These are phyloP conservation scores for Mycena citricolor DNA, from an alignment of 1,284 basidiomycete species.

Conservation along the genomic window DNA sequence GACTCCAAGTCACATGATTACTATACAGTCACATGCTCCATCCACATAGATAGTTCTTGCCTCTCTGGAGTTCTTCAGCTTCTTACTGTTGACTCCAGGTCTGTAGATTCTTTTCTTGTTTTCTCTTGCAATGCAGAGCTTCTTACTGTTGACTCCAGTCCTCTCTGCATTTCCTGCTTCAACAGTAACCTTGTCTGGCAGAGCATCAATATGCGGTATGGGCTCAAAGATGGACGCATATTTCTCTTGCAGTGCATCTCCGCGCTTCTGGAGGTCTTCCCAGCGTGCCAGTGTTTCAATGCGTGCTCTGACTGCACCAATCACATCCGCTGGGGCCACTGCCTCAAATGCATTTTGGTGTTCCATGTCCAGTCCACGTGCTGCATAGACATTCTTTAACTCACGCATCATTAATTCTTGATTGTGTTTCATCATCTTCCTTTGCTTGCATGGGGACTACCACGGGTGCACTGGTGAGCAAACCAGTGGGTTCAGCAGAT, in stretches of 20 bases:
- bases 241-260: slow-evolving; percentile 4
- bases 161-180: too few relatives aligned
- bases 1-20: too few relatives aligned
- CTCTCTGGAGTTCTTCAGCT: too few relatives aligned
- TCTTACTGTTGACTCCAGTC: too few relatives aligned
- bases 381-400: not conserved
- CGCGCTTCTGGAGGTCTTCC: slow-evolving; percentile 8
- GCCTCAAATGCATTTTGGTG: not conserved
- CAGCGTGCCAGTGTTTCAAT: slow-evolving; percentile 13
- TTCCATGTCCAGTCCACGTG: not conserved
- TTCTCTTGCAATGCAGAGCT: too few relatives aligned
- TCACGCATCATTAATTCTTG: not conserved
- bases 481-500: slow-evolving; percentile 5
- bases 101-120: too few relatives aligned
- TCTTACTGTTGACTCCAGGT: too few relatives aligned
- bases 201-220: slow-evolving; percentile 14
- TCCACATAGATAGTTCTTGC: too few relatives aligned
- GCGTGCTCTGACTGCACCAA: slow-evolving; percentile 7
- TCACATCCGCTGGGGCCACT: not conserved
- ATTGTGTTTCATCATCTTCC: not conserved
- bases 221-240: slow-evolving; percentile 21
- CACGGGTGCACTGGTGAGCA: too few relatives aligned
- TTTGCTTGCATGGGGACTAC: not conserved
- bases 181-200: too few relatives aligned
- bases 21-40: too few relatives aligned